Evolutionary conservation across 352 stramenopile genomes (phyloP).

Genomic region (Albugo laibachii): DNA sequence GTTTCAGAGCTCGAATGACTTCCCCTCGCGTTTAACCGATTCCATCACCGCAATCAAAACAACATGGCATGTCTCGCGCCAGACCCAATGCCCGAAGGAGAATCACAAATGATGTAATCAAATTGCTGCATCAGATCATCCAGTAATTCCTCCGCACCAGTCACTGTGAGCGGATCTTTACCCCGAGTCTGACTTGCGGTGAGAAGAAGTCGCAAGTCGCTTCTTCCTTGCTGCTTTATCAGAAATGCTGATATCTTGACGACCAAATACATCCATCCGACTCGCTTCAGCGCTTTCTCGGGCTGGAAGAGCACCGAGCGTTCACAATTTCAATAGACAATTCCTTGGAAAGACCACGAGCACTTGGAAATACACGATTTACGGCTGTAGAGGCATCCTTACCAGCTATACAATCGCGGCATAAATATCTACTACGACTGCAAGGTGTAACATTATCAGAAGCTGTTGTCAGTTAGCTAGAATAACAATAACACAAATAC

Average conservation of each 20-base stretch:
- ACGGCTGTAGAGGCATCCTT: no score
- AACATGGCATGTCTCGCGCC: conserved; percentile 52
- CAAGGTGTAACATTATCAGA: no score
- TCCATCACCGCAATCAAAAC: no score
- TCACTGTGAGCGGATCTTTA: conserved; percentile 79
- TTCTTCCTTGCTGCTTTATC: conserved; percentile 77
- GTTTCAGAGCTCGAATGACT: conserved; percentile 50
- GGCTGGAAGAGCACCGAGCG: background rate
- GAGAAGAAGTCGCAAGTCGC: conserved; percentile 51
- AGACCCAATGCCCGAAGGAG: conserved; percentile 63
- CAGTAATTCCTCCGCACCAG: conserved; percentile 70
- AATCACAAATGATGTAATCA: conserved; percentile 84
- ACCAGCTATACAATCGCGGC: no score
- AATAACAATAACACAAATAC: no score
- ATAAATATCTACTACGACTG: no score
- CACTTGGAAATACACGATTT: no score
- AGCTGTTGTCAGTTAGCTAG: no score
- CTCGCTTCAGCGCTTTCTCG: conserved; percentile 12
- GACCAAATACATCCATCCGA: conserved; percentile 37
- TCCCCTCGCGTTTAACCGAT: conserved; percentile 66
- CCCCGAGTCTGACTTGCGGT: conserved; percentile 80
- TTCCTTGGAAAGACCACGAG: no score
- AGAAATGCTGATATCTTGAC: conserved; percentile 49
- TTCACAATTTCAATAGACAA: conserved; percentile 24
- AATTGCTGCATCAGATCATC: conserved; percentile 67